Base-by-base conservation (phyloP, 208 protist genomes). In the Leishmania gerbilli region DNA sequence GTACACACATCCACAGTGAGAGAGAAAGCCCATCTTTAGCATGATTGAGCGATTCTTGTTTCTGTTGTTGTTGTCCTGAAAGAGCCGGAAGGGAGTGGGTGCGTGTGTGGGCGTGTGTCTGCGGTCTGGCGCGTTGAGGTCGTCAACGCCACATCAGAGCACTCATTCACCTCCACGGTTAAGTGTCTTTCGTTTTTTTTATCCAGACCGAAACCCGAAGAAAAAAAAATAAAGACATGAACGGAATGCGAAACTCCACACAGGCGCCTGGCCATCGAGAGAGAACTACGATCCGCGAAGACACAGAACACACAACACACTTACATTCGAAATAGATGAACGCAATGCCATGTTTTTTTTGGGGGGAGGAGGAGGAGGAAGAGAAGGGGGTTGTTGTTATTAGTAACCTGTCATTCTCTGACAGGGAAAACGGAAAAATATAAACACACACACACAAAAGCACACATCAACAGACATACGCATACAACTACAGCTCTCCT, bases 141-240 rank as follows among this genome's bases (percentile, higher is more conserved):
- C 1, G 27, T 82, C 31, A 56, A 76, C 19, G 45, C 27, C 17
- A 82, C 15, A 9, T 82, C 53, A 27, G n/a, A 4, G n/a, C 31
- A 56, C 49, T 75, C 27, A 71, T 31, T 68, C 31, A 49, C 21
- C 47, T 82, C 47, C 75, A 37, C 51, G 8, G 27, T n/a, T 81
- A 56, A 81, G 24, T 60, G 19, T 3, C 27, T 60, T 58, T 47
- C 1, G 15, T 37, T 82, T 79, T 2, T 40, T 56, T 80, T 78
- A 45, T 45, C 24, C 34, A 47, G 37, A 40, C 6, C 34, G 13
- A 53, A 51, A 15, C 42, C 31, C 42, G 17, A 21, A 55, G 34
- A 53, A 34, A 71, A 71, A 34, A 45, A 34, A 27, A 19, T 5
- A 24, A n/a, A 42, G 5, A 71, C n/a, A 71, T 17, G 34, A 64